A percentile compares a stretch with the other conserved stretches of the same genome.
phyloP scores from a whole-genome alignment of 345 rosid genomes.

The Bruguiera parviflora region DNA sequence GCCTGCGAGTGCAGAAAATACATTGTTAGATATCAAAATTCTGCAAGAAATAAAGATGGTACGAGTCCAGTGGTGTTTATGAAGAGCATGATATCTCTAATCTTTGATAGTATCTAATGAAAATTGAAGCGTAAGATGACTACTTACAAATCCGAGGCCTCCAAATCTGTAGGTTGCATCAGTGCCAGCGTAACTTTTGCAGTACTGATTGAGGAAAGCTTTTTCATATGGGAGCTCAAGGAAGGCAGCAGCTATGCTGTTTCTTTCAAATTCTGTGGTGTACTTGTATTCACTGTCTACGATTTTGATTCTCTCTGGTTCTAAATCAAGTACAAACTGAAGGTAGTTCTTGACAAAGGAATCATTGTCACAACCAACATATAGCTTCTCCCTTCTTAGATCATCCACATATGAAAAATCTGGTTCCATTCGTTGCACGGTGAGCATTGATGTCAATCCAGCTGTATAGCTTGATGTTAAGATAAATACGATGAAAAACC shows the following conservation, averaged over 20 bases:
- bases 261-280: neutral
- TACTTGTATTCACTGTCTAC: neutral
- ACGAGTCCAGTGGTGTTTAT: too few relatives aligned
- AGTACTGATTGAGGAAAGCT: slow-evolving; percentile 1
- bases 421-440: neutral
- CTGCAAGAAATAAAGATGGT: too few relatives aligned
- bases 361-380: neutral
- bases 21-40: neutral
- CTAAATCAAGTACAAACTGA: neutral
- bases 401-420: neutral
- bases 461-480: neutral
- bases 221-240: neutral
- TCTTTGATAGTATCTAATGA: neutral
- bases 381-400: neutral
- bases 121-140: neutral
- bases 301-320: neutral
- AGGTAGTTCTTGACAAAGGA: neutral
- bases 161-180: neutral
- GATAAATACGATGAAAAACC: neutral
- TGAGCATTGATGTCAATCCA: neutral
- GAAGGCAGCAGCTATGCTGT: neutral
- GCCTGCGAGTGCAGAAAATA: neutral
- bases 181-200: neutral
- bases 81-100: too few relatives aligned
- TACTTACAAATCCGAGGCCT: neutral